A percentile compares a stretch with the other conserved stretches of the same genome.
Evolutionary conservation across 2,329 filamentous ascomycete species (phyloP).

Genomic region (Monilinia polystroma): DNA sequence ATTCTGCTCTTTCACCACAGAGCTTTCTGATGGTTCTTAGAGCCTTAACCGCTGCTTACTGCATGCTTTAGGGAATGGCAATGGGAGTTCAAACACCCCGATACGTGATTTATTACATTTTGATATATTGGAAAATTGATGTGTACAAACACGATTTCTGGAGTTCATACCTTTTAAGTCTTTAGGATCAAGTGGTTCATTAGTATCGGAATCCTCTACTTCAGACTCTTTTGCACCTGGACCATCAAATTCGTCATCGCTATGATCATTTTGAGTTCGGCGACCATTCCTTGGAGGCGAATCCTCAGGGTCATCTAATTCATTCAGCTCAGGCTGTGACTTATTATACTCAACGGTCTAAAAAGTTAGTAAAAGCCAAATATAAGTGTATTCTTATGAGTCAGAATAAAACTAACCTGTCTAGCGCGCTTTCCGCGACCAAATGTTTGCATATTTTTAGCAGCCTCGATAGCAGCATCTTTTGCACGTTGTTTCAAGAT

Average conservation of each 20-base stretch:
- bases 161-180: constrained; percentile 24
- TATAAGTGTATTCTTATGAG: constrained; percentile 6
- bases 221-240: constrained; percentile 35
- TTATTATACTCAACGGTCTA: constrained; percentile 31
- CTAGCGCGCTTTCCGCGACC: constrained; percentile 73
- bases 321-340: constrained; percentile 24
- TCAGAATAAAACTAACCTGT: constrained; percentile 32
- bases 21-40: constrained; percentile 2
- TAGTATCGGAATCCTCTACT: constrained; percentile 28
- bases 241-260: constrained; percentile 40
- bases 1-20: constrained; percentile 5
- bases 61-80: background rate
- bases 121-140: constrained; percentile 10
- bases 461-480: constrained; percentile 70
- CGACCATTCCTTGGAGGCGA: constrained; percentile 26
- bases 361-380: background rate
- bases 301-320: constrained; percentile 26
- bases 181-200: constrained; percentile 3
- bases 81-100: too few species aligned
- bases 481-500: constrained; percentile 82
- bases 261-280: constrained; percentile 26
- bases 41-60: background rate
- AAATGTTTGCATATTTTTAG: constrained; percentile 68
- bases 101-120: background rate
- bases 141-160: constrained; percentile 1